A percentile compares a stretch with the other conserved stretches of the same genome.
Evolutionary conservation across 2,329 filamentous ascomycete species (phyloP).

Genomic region (Colletotrichum nymphaeae): DNA sequence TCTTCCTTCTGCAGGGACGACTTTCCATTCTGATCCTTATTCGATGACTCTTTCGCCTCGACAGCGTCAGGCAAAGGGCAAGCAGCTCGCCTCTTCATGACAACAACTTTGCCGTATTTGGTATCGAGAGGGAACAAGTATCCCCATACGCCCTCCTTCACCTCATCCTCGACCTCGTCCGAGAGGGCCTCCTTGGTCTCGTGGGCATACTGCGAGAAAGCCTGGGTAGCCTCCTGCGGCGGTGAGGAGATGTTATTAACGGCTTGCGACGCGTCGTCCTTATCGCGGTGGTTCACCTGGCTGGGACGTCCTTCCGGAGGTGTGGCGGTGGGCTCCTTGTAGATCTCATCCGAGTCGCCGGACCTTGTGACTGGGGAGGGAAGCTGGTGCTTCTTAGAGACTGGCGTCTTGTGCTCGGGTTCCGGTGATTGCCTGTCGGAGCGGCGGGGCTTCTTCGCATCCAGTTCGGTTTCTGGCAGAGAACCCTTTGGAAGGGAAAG

Average conservation of each 20-base stretch:
- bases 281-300: constrained; percentile 63
- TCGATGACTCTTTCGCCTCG: constrained; percentile 49
- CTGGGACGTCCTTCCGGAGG: constrained; percentile 72
- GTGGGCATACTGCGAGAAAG: constrained; percentile 77
- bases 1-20: constrained; percentile 64
- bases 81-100: constrained; percentile 78
- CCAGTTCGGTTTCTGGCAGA: constrained; percentile 70
- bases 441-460: constrained; percentile 86
- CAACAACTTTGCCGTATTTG: constrained; percentile 73
- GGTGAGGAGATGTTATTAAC: constrained; percentile 62
- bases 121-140: constrained; percentile 87
- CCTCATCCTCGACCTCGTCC: constrained; percentile 88
- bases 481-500: constrained; percentile 66
- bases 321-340: constrained; percentile 78
- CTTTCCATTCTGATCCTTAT: constrained; percentile 54
- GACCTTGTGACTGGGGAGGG: constrained; percentile 83
- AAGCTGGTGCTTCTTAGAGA: constrained; percentile 74
- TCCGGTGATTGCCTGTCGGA: constrained; percentile 77
- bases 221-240: constrained; percentile 67
- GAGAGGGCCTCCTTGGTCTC: constrained; percentile 78
- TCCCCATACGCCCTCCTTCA: constrained; percentile 90
- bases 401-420: constrained; percentile 64
- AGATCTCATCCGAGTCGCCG: constrained; percentile 56
- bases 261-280: constrained; percentile 59
- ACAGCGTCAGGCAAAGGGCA: constrained; percentile 71